Percentiles rank a stretch among this genome's conserved stretches.
Conservation (phyloP, 257 asterid species). For the Sherardia arvensis region DNA sequence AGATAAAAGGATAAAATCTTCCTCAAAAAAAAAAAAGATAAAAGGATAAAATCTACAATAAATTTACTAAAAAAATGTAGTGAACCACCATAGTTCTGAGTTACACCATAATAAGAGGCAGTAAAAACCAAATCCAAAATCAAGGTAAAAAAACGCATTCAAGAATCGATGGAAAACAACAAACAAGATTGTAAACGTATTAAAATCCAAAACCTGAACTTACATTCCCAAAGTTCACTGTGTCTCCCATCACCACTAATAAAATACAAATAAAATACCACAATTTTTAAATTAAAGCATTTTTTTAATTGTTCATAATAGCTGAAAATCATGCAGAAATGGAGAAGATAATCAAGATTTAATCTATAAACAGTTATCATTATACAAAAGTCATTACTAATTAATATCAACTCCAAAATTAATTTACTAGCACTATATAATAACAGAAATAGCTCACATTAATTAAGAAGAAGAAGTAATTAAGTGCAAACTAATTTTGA, state of each 20-base stretch:
- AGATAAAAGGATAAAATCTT: too few species aligned
- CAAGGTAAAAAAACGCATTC: not conserved
- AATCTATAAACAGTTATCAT: conserved; percentile 12
- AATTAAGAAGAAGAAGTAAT: not conserved
- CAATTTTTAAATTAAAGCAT: too few species aligned
- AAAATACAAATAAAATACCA: not conserved
- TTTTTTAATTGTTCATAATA: too few species aligned
- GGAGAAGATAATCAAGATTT: not conserved
- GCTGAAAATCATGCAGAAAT: not conserved
- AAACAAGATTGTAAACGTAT: not conserved
- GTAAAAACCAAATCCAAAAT: not conserved
- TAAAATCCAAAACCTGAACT: conserved; percentile 14
- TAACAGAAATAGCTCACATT: not conserved
- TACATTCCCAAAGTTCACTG: conserved; percentile 38
- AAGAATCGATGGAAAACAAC: too few species aligned
- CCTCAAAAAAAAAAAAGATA: too few species aligned
- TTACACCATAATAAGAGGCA: not conserved
- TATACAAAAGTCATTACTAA: not conserved
- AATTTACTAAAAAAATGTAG: too few species aligned
- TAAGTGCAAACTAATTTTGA: not conserved
- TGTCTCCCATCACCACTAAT: conserved; percentile 6
- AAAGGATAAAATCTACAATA: not conserved
- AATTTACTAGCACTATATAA: too few species aligned
- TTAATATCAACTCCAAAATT: not conserved
- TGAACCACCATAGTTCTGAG: not conserved